These are phyloP conservation scores for Curvularia lunata DNA, from an alignment of 2,329 filamentous ascomycete species.

Conservation along the genomic window DNA sequence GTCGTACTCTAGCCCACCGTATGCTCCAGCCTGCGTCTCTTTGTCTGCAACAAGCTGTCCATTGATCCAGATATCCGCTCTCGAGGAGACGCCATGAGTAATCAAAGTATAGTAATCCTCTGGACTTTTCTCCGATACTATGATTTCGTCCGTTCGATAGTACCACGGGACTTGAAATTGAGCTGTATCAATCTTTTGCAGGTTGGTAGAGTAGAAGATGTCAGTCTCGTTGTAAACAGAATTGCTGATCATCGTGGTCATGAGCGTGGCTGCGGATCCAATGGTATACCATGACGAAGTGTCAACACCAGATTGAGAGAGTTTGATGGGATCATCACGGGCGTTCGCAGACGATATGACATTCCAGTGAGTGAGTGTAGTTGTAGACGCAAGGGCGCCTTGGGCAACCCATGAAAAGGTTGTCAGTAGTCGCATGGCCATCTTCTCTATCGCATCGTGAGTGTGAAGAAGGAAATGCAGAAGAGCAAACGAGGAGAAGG, in stretches of 20 bases:
- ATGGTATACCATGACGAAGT: constrained; percentile 61
- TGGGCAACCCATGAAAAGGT: neutral
- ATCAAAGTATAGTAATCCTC: constrained; percentile 59
- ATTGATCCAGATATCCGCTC: constrained; percentile 67
- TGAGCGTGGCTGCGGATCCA: constrained; percentile 60
- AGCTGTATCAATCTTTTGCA: constrained; percentile 53
- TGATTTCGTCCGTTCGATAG: constrained; percentile 61
- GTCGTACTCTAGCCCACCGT: constrained; percentile 63
- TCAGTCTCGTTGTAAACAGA: constrained; percentile 60
- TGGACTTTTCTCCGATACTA: constrained; percentile 29
- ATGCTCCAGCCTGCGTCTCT: constrained; percentile 61
- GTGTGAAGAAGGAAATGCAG: neutral
- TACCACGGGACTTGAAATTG: constrained; percentile 64
- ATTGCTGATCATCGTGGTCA: constrained; percentile 63
- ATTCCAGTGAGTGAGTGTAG: neutral
- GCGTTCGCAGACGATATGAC: constrained; percentile 25
- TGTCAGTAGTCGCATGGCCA: neutral
- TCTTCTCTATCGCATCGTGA: neutral
- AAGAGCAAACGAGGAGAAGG: neutral
- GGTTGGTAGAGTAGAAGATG: constrained; percentile 63
- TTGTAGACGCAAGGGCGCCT: neutral
- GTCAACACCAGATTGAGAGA: constrained; percentile 44
- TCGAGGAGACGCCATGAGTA: constrained; percentile 66
- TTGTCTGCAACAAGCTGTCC: constrained; percentile 59
- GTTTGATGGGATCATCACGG: constrained; percentile 18